A percentile compares a stretch with the other conserved stretches of the same genome.
Conservation (phyloP, 345 rosid species). For the Passiflora organensis region DNA sequence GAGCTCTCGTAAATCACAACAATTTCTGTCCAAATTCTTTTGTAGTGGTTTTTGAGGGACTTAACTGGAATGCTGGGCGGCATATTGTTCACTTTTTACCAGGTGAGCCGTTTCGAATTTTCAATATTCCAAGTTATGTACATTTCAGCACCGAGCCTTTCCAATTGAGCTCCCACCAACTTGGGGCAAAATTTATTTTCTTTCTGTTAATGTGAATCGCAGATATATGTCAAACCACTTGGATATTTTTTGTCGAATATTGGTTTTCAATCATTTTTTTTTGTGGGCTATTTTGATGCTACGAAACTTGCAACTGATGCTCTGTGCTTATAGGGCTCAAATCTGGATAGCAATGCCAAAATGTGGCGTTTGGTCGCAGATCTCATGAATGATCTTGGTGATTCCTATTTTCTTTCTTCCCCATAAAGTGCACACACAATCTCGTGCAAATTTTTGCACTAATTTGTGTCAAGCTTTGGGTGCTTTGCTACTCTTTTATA, state of each 20-base stretch:
- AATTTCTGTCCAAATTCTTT: background rate
- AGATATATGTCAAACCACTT: no score
- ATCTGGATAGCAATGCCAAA: conserved; percentile 88
- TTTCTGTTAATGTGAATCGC: no score
- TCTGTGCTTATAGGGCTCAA: conserved; percentile 59
- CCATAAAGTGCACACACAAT: background rate
- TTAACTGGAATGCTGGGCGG: conserved; percentile 98
- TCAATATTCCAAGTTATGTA: no score
- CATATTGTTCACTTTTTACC: conserved; percentile 85
- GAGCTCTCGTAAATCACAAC: background rate
- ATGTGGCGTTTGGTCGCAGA: conserved; percentile 98
- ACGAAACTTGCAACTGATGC: background rate
- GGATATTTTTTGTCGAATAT: conserved; percentile 7
- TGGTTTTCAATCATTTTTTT: background rate
- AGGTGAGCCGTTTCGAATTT: no score
- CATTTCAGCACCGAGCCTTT: no score
- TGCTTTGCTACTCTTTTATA: background rate
- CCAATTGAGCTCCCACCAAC: no score
- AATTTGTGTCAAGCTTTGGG: background rate
- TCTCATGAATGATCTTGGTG: conserved; percentile 92
- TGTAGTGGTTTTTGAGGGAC: conserved; percentile 95
- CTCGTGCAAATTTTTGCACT: background rate
- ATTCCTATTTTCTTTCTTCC: conserved; percentile 16
- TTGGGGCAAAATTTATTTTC: no score
- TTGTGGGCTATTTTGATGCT: conserved; percentile 2